Percentiles rank a stretch among this genome's conserved stretches.
phyloP scores from a whole-genome alignment of 2,329 filamentous ascomycete genomes.

The Fusarium hostae region DNA sequence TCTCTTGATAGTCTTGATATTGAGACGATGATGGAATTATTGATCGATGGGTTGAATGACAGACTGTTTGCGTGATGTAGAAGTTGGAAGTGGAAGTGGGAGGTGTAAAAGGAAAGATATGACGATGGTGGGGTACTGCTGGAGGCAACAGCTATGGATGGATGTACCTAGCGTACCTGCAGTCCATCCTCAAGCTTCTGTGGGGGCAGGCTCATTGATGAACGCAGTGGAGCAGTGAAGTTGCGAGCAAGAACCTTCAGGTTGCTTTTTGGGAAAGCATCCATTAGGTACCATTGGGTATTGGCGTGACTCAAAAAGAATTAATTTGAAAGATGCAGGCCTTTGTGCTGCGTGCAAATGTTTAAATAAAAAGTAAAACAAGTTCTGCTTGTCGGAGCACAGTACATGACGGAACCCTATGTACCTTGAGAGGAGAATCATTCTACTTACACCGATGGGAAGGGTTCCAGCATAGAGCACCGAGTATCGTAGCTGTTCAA shows the following conservation, averaged over 20 bases:
- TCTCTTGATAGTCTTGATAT: background rate
- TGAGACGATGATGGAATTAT: background rate
- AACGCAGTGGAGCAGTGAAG: background rate
- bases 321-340: background rate
- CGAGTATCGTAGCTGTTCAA: background rate
- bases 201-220: background rate
- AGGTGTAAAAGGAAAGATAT: constrained; percentile 26
- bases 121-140: constrained; percentile 37
- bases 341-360: background rate
- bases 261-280: background rate
- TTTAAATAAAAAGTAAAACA: background rate
- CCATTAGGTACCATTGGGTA: background rate
- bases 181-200: constrained; percentile 2
- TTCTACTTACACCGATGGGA: background rate
- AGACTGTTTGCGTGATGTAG: background rate
- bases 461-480: background rate
- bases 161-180: background rate
- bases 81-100: constrained; percentile 4
- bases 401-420: background rate
- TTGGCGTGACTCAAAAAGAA: background rate
- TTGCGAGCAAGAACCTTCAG: background rate
- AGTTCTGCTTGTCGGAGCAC: background rate
- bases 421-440: background rate
- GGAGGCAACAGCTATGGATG: constrained; percentile 2
- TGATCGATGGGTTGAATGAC: background rate